Percentiles rank a stretch among this genome's conserved stretches.
Conservation (phyloP, 2,329 filamentous ascomycete genomes). For the Penicillium psychrosexuale region DNA sequence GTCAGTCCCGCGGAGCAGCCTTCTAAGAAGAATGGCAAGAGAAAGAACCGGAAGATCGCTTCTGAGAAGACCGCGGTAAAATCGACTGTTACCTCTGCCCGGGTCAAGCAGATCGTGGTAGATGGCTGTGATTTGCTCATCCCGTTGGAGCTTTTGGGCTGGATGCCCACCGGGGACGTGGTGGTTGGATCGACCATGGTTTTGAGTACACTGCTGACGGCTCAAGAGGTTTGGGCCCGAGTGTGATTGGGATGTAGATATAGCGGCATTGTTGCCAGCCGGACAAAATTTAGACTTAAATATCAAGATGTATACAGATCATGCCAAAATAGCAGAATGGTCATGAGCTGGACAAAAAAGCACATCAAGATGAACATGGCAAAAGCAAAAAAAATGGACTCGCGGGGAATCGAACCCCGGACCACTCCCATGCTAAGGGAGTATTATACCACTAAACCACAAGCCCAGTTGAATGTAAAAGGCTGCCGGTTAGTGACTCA, state of each 20-base stretch:
- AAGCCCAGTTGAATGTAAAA: slow-evolving; percentile 25
- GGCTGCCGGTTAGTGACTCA: fast-evolving
- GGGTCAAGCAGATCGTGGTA: slow-evolving; percentile 52
- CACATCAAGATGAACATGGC: background rate
- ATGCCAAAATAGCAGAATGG: background rate
- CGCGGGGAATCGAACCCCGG: slow-evolving; percentile 50
- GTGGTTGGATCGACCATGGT: slow-evolving; percentile 59
- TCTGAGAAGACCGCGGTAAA: slow-evolving; percentile 10
- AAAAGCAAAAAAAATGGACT: slow-evolving; percentile 37
- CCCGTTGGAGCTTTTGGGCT: slow-evolving; percentile 60
- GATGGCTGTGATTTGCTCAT: slow-evolving; percentile 62
- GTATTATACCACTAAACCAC: slow-evolving; percentile 51
- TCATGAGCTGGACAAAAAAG: background rate
- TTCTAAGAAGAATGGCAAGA: slow-evolving; percentile 16
- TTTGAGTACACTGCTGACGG: slow-evolving; percentile 60
- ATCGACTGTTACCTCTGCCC: slow-evolving; percentile 7
- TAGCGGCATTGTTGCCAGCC: background rate
- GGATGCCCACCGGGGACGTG: slow-evolving; percentile 53
- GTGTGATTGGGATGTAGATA: slow-evolving; percentile 6
- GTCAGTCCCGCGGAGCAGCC: slow-evolving; percentile 14
- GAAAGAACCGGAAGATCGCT: slow-evolving; percentile 26
- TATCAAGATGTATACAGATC: background rate
- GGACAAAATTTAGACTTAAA: background rate
- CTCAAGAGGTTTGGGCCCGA: slow-evolving; percentile 57
- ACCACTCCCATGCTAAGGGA: slow-evolving; percentile 50